Conservation (phyloP, 352 stramenopile species). For the Plasmopara muralis region DNA sequence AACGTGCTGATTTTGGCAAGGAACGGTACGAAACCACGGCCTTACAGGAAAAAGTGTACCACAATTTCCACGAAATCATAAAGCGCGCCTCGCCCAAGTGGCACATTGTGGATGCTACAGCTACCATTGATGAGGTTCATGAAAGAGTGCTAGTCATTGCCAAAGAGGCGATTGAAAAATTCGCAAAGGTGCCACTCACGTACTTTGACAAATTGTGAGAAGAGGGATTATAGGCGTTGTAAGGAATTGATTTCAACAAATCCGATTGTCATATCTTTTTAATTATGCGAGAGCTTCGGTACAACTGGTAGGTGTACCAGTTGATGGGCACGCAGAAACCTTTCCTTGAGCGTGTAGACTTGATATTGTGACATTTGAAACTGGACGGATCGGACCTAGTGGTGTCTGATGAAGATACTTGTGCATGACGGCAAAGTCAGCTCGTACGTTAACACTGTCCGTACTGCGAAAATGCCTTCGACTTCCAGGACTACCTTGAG, state of each 20-base stretch:
- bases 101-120: constrained; percentile 75
- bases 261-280: too few relatives aligned
- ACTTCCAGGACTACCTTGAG: constrained; percentile 32
- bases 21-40: constrained; percentile 88
- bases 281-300: too few relatives aligned
- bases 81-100: constrained; percentile 35
- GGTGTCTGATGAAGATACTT: constrained; percentile 59
- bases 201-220: constrained; percentile 38
- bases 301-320: too few relatives aligned
- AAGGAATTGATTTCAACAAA: too few relatives aligned
- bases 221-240: not conserved
- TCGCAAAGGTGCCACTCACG: constrained; percentile 22
- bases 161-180: constrained; percentile 34
- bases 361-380: not conserved
- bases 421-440: constrained; percentile 60
- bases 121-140: constrained; percentile 72
- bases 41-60: constrained; percentile 84
- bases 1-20: constrained; percentile 90
- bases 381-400: constrained; percentile 1
- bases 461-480: constrained; percentile 28
- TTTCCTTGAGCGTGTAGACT: not conserved
- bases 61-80: constrained; percentile 76
- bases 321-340: not conserved
- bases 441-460: constrained; percentile 21
- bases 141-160: constrained; percentile 50